A percentile compares a stretch with the other conserved stretches of the same genome.
phyloP scores from a whole-genome alignment of 345 rosid genomes.

The Eucalyptus marginata region DNA sequence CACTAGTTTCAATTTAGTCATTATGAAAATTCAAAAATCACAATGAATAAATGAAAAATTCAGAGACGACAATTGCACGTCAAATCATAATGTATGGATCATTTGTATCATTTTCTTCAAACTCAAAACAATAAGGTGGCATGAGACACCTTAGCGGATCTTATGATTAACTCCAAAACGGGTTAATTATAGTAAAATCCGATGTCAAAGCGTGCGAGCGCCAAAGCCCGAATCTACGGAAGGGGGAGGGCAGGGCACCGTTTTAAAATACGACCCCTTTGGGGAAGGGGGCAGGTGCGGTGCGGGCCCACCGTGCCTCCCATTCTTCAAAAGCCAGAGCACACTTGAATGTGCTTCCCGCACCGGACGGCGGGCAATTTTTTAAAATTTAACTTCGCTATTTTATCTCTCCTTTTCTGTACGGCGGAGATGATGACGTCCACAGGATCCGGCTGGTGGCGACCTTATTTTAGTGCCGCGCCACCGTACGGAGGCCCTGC shows the following conservation, averaged over 20 bases:
- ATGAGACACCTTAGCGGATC: background rate
- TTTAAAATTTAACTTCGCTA: fast-evolving
- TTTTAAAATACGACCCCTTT: background rate
- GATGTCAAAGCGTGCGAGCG: background rate
- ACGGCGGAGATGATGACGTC: background rate
- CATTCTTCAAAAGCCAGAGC: background rate
- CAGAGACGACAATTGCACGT: fast-evolving
- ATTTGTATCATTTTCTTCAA: too few species aligned
- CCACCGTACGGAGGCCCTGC: background rate
- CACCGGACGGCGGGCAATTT: background rate
- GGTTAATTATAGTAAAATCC: background rate
- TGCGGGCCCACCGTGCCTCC: background rate
- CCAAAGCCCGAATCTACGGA: background rate
- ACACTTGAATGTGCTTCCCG: background rate
- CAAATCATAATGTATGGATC: fast-evolving
- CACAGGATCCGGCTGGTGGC: background rate
- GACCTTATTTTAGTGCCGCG: background rate
- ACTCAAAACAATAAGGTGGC: background rate
- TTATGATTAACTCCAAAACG: background rate
- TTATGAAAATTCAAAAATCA: fast-evolving
- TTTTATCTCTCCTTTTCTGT: background rate
- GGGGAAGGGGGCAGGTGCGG: background rate
- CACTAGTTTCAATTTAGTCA: background rate
- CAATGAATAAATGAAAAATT: fast-evolving
- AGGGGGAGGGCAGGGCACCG: background rate